A percentile compares a stretch with the other conserved stretches of the same genome.
Evolutionary conservation across 805 yeast species (phyloP).

Genomic region (Candida lessepsii): DNA sequence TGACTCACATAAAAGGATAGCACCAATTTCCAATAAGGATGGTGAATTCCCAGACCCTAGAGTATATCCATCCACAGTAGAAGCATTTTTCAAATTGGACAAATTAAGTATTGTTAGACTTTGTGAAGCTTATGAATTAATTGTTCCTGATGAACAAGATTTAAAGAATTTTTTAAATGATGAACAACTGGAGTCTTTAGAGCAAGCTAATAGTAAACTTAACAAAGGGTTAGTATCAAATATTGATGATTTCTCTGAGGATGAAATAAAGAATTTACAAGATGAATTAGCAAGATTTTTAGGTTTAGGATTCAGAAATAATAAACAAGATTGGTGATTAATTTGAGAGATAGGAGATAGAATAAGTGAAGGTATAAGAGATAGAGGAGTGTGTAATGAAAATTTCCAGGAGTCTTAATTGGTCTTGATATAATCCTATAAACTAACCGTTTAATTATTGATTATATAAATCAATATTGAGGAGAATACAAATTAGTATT

Average conservation of each 20-base stretch:
- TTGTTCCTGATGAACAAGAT: constrained; percentile 61
- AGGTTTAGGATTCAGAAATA: constrained; percentile 55
- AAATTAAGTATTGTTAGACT: constrained; percentile 50
- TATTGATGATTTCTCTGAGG: constrained; percentile 29
- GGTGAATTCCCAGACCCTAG: constrained; percentile 62
- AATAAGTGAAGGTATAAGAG: too few species aligned
- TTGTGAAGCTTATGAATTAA: constrained; percentile 71
- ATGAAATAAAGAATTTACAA: constrained; percentile 52
- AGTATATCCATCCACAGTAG: constrained; percentile 57
- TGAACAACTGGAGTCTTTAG: constrained; percentile 10
- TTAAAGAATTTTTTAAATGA: constrained; percentile 19
- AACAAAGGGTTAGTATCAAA: constrained; percentile 5
- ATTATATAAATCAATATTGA: too few species aligned
- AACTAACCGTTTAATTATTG: too few species aligned
- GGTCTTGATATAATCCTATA: too few species aligned
- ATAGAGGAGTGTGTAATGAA: too few species aligned
- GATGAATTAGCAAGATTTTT: constrained; percentile 67
- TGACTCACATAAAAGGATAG: constrained; percentile 43
- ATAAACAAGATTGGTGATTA: too few species aligned
- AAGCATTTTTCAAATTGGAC: constrained; percentile 48
- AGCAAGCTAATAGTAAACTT: constrained; percentile 11
- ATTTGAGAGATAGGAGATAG: neutral
- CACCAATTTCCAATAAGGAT: constrained; percentile 74
- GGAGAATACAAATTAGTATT: too few species aligned
- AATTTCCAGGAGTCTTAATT: too few species aligned